Conservation (phyloP, 768 basidiomycete species). For the Scleroderma bovista region DNA sequence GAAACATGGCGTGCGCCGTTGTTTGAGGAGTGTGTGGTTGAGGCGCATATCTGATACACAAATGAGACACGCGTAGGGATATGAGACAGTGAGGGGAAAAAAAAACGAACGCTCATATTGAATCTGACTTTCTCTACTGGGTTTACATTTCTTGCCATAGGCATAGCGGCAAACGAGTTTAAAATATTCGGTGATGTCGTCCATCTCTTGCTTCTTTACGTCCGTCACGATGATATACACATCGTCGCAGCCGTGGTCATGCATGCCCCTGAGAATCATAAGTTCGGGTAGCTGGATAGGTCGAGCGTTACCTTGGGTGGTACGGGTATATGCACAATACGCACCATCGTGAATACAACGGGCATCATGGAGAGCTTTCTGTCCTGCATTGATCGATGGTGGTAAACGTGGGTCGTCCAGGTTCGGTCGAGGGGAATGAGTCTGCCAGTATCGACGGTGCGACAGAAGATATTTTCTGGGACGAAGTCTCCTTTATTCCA, state of each 20-base stretch:
- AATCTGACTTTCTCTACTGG: slow-evolving; percentile 60
- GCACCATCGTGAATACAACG: slow-evolving; percentile 75
- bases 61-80: slow-evolving; percentile 4
- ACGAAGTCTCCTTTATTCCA: slow-evolving; percentile 69
- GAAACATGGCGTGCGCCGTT: slow-evolving; percentile 73
- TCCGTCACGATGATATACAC: slow-evolving; percentile 77
- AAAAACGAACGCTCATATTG: slow-evolving; percentile 60
- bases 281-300: slow-evolving; percentile 61
- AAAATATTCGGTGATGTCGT: slow-evolving; percentile 74
- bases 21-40: slow-evolving; percentile 58
- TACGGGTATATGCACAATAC: slow-evolving; percentile 9
- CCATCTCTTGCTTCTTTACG: slow-evolving; percentile 75
- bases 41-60: slow-evolving; percentile 52
- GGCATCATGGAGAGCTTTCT: slow-evolving; percentile 72
- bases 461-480: slow-evolving; percentile 75
- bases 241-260: slow-evolving; percentile 74
- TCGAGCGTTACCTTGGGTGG: no score
- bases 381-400: slow-evolving; percentile 71
- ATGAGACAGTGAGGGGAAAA: slow-evolving; percentile 1
- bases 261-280: slow-evolving; percentile 77
- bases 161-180: slow-evolving; percentile 65
- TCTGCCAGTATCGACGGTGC: slow-evolving; percentile 73
- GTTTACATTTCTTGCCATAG: slow-evolving; percentile 55
- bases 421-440: slow-evolving; percentile 76
- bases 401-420: slow-evolving; percentile 78